A percentile compares a stretch with the other conserved stretches of the same genome.
Evolutionary conservation across 345 rosid genomes (phyloP).

Genomic region (Eucalyptus coolabah): DNA sequence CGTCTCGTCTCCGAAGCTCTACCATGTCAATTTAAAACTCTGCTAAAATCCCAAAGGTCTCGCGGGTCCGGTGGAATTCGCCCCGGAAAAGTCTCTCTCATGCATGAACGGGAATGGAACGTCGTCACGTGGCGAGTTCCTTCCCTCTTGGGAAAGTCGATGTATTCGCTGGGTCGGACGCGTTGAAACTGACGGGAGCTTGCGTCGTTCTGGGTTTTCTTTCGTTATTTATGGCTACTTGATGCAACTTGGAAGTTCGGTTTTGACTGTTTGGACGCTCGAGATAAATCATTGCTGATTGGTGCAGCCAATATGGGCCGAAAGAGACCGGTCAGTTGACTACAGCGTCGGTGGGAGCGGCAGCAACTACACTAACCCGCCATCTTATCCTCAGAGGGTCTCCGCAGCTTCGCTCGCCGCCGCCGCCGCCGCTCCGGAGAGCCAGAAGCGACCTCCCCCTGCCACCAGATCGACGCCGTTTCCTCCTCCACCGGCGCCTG

Average conservation of each 20-base stretch:
- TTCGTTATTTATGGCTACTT: background rate
- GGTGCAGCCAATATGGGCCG: conserved; percentile 48
- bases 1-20: background rate
- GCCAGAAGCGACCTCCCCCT: background rate
- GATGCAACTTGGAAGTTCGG: background rate
- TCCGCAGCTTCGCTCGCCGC: background rate
- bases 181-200: background rate
- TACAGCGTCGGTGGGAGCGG: conserved; percentile 7
- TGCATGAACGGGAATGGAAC: background rate
- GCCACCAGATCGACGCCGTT: background rate
- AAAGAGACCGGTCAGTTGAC: conserved; percentile 25
- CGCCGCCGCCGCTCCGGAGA: background rate
- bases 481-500: background rate
- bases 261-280: background rate
- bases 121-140: background rate
- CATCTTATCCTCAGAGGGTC: conserved; percentile 36
- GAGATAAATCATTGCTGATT: background rate
- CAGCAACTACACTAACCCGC: background rate
- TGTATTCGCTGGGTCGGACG: background rate
- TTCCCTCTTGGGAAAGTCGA: background rate
- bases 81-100: background rate
- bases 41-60: background rate
- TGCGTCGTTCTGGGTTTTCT: background rate
- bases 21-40: background rate
- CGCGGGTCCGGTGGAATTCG: background rate